Evolutionary conservation across 345 rosid genomes (phyloP).

Genomic region (Arabis alpina): DNA sequence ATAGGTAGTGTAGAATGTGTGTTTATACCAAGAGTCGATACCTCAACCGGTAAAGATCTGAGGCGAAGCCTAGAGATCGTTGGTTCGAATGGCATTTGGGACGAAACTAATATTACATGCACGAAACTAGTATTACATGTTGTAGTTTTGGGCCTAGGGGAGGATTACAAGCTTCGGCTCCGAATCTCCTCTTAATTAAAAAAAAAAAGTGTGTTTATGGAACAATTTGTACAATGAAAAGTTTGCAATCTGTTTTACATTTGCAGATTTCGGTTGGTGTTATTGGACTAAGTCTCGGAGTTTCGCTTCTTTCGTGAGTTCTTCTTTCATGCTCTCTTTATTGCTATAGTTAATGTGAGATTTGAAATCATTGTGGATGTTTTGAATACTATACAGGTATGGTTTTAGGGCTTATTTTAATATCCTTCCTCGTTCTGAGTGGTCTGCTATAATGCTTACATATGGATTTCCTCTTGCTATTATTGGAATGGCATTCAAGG

Average conservation of each 20-base stretch:
- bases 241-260: too few relatives aligned
- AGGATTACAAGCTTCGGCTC: too few relatives aligned
- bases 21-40: too few relatives aligned
- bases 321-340: not conserved
- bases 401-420: conserved; percentile 97
- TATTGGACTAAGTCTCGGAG: conserved; percentile 75
- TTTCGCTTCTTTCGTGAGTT: conserved; percentile 86
- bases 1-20: too few relatives aligned
- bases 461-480: conserved; percentile 98
- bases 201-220: not conserved
- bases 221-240: not conserved
- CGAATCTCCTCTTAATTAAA: too few relatives aligned
- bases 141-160: too few relatives aligned
- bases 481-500: conserved; percentile 99
- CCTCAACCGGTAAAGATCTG: too few relatives aligned
- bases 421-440: conserved; percentile 93
- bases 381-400: conserved; percentile 56
- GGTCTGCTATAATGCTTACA: conserved; percentile 95
- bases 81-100: too few relatives aligned
- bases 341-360: conserved; percentile 20
- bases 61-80: too few relatives aligned
- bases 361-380: conserved; percentile 8
- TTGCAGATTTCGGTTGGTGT: conserved; percentile 92
- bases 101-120: too few relatives aligned
- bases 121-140: too few relatives aligned